Base-by-base conservation (phyloP, 2,329 filamentous ascomycete genomes). In the Alternaria alternata region DNA sequence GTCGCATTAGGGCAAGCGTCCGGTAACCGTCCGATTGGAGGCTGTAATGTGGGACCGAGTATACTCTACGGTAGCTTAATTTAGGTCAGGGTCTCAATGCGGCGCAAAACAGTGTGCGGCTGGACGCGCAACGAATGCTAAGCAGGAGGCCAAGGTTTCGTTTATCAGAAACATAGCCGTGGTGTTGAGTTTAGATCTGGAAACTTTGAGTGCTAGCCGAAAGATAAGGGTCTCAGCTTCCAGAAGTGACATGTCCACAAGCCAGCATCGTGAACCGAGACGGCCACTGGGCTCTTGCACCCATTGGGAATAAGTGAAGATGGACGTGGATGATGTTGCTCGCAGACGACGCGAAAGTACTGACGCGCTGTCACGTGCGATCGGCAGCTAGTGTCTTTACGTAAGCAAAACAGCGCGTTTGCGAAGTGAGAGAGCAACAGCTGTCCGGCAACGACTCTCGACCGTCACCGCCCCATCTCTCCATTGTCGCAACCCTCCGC, bases 381-480 rank as follows among this genome's bases (percentile, higher is more conserved):
- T n/a, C 12, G 18, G 30, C 36, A 5, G 30, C 48, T 61, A 57
- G 43, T 7, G 20, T 2, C 1, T 28, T 57, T 60, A 60, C 22
- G 42, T 60, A 60, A 60, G 48, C 59, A 59, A 59, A 20, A 38
- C 36, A 48, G 42, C 63, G 63, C 63, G 63, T 61, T 59, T 51
- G 51, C 61, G 41, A 56, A 57, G 61, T 54, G 43, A 53, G 41
- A 53, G 46, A 44, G 47, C 38, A 38, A 20, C 54, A 49, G 52
- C 54, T 57, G 52, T 49, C 42, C 44, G 30, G n/a, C 49, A 49
- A 53, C 54, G 38, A 53, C 58, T 32, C 18, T 28, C 34, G 22
- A 3, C 36, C 43, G 54, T 46, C 48, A 36, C 54, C 14, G 36
- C 24, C 22, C 3, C 58, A n/a, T 24, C 24, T 22, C 26, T n/a